Evolutionary conservation across 306 rosid genomes (phyloP).

Genomic region (Potentilla sterilis): DNA sequence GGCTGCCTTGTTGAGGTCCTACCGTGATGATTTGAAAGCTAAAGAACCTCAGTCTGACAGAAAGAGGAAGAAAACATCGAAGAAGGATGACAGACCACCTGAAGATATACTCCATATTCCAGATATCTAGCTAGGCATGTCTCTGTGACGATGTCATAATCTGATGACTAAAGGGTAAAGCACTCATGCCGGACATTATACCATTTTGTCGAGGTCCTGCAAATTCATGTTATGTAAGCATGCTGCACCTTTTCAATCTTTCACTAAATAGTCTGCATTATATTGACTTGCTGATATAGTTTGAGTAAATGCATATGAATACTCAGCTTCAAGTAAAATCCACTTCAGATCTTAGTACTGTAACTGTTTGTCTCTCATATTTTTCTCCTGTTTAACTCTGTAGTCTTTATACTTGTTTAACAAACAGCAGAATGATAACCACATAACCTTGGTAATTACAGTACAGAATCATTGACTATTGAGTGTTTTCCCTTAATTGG

Average conservation of each 20-base stretch:
- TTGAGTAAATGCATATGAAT: slow-evolving; percentile 1
- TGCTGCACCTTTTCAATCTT: slow-evolving; percentile 1
- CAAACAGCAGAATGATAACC: not conserved
- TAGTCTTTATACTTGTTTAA: not conserved
- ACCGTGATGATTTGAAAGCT: slow-evolving; percentile 60
- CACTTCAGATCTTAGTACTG: not conserved
- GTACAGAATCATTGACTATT: not conserved
- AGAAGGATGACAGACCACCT: slow-evolving; percentile 47
- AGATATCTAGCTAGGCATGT: slow-evolving; percentile 20
- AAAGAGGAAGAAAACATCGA: slow-evolving; percentile 69
- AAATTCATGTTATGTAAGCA: not conserved
- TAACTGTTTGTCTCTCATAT: not conserved
- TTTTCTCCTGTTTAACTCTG: not conserved
- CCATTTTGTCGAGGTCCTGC: not conserved
- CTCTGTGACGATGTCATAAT: not conserved
- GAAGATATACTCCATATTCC: slow-evolving; percentile 31
- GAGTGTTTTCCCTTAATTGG: not conserved
- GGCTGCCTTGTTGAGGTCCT: slow-evolving; percentile 55
- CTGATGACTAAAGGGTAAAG: not conserved
- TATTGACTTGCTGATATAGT: not conserved
- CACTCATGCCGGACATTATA: not conserved
- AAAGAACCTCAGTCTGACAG: slow-evolving; percentile 76
- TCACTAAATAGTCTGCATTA: slow-evolving; percentile 9
- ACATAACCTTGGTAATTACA: not conserved
- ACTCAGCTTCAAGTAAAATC: slow-evolving; percentile 10